Evolutionary conservation across 2,329 filamentous ascomycete genomes (phyloP).

Genomic region (Microsporum audouinii): DNA sequence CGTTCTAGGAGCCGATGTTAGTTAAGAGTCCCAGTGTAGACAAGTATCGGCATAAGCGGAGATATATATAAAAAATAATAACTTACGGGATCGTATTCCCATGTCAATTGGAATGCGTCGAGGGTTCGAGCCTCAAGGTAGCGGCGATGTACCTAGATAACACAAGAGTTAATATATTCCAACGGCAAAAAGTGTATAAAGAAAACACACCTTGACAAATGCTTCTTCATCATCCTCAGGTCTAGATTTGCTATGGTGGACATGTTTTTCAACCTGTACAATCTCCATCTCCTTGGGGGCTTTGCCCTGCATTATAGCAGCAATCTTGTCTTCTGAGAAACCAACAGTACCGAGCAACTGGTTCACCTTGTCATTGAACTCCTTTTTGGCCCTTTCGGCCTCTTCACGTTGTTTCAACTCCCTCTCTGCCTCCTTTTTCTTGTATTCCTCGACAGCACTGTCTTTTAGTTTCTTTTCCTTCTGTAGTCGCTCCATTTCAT

Average conservation of each 20-base stretch:
- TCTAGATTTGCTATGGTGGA: not conserved
- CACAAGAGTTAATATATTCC: not conserved
- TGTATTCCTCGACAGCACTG: conserved; percentile 44
- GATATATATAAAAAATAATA: not conserved
- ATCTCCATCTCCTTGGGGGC: conserved; percentile 4
- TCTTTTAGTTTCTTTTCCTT: conserved; percentile 34
- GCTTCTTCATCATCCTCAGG: conserved; percentile 19
- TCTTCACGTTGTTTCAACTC: conserved; percentile 38
- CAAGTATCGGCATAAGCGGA: not conserved
- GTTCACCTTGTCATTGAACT: conserved; percentile 36
- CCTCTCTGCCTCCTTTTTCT: conserved; percentile 40
- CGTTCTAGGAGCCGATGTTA: conserved; percentile 28
- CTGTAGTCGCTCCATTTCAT: conserved; percentile 24
- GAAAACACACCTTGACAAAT: not conserved
- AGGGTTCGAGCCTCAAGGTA: conserved; percentile 37
- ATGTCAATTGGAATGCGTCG: conserved; percentile 35
- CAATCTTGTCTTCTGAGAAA: conserved; percentile 34
- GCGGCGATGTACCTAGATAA: conserved; percentile 33
- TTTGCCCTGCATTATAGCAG: conserved; percentile 25
- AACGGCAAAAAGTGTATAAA: not conserved
- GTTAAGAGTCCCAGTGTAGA: not conserved
- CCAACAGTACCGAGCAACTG: conserved; percentile 27
- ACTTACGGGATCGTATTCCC: conserved; percentile 39
- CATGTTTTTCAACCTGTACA: not conserved
- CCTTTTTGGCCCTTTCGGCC: conserved; percentile 40